Conservation (phyloP, 2,329 filamentous ascomycete genomes). For the Colletotrichum musae region DNA sequence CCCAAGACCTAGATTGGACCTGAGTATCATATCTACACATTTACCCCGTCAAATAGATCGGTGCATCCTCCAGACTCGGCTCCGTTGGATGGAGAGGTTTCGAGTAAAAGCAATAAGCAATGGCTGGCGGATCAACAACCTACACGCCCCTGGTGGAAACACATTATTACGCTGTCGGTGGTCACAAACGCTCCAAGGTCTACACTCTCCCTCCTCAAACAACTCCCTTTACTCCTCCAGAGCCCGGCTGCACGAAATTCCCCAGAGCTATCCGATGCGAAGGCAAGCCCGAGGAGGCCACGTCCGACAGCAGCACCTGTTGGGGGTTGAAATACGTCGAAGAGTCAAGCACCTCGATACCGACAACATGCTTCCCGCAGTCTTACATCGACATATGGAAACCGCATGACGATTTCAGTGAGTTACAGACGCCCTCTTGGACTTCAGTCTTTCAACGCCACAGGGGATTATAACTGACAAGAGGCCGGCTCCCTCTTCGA, state of each 20-base stretch:
- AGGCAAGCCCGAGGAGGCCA: background rate
- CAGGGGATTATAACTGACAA: no score
- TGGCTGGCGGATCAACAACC: background rate
- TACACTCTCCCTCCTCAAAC: slow-evolving; percentile 12
- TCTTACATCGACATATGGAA: slow-evolving; percentile 5
- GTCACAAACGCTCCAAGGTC: background rate
- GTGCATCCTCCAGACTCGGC: background rate
- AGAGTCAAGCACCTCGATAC: background rate
- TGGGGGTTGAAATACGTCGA: background rate
- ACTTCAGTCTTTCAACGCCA: no score
- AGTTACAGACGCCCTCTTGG: no score
- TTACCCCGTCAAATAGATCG: no score
- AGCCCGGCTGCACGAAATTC: background rate
- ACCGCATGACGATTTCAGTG: slow-evolving; percentile 9
- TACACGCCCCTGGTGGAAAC: slow-evolving; percentile 13
- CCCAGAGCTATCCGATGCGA: slow-evolving; percentile 10
- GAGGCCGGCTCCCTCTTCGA: no score
- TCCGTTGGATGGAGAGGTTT: background rate
- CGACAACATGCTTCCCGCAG: slow-evolving; percentile 15
- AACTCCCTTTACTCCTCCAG: slow-evolving; percentile 10
- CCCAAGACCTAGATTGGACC: no score
- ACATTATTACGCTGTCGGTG: background rate
- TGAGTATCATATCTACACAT: no score
- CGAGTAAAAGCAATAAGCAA: background rate
- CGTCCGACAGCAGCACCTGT: background rate